Percentiles rank a stretch among this genome's conserved stretches.
Evolutionary conservation across 2,329 filamentous ascomycete species (phyloP).

Genomic region (Stachybotrys chlorohalonatus): DNA sequence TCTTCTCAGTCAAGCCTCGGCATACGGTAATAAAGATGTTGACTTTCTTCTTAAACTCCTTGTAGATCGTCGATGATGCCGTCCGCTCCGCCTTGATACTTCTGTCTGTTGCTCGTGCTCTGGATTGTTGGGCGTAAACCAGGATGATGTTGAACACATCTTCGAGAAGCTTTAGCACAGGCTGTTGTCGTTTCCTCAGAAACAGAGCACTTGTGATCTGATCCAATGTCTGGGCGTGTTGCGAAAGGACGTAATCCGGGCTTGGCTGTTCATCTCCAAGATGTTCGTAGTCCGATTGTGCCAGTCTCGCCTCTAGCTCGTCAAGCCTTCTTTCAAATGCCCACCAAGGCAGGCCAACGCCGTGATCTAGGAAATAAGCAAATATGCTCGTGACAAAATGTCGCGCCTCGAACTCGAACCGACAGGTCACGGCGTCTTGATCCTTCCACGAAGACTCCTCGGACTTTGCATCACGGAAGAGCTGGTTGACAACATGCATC

Average conservation of each 20-base stretch:
- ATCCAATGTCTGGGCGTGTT: constrained; percentile 67
- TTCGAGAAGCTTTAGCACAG: constrained; percentile 64
- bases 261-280: constrained; percentile 32
- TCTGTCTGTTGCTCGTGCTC: constrained; percentile 26
- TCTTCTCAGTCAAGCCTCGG: constrained; percentile 57
- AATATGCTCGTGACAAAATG: constrained; percentile 68
- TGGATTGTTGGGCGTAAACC: constrained; percentile 50
- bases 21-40: constrained; percentile 68
- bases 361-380: constrained; percentile 72
- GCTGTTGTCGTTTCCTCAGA: constrained; percentile 64
- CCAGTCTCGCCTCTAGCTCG: constrained; percentile 49
- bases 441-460: constrained; percentile 23
- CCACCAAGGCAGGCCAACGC: constrained; percentile 65
- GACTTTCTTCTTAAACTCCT: constrained; percentile 60
- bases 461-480: constrained; percentile 48
- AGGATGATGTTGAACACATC: constrained; percentile 69
- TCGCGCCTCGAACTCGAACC: constrained; percentile 67
- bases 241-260: constrained; percentile 56
- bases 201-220: constrained; percentile 66
- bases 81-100: constrained; percentile 6
- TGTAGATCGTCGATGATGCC: constrained; percentile 43
- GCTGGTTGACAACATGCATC: constrained; percentile 61
- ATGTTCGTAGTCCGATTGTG: constrained; percentile 27
- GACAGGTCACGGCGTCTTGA: constrained; percentile 31
- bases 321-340: constrained; percentile 59